Base-by-base conservation (phyloP, 805 yeast genomes). In the Brettanomyces nanus region DNA sequence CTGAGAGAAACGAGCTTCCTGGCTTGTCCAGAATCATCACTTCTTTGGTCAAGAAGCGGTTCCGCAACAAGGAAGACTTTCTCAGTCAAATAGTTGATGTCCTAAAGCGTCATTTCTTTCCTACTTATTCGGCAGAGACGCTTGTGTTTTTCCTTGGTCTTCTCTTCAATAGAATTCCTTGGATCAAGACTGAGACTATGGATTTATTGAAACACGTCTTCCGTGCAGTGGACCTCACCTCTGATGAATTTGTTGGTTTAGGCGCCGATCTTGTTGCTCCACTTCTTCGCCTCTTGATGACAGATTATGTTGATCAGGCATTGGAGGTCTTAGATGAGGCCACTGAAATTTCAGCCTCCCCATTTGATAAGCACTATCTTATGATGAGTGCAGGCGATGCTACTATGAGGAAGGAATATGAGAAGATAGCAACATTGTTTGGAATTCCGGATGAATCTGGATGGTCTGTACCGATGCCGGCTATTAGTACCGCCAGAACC, bases 181-280 rank as follows among this genome's bases (percentile, higher is more conserved):
- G 95, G 95, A 77, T 94, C 2, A 82, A 85, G 46, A 52, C 70
- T 9, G 95, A 90, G 56, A 75, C 92, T 0, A 69, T 94, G 75
- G 80, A 76, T 36, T 59, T 87, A 2, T 67, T 92, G 45, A 80
- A 81, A 49, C 73, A 77, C 34, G 57, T 92, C 6, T 71, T 94
- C 44, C 89, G 95, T 1, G 66, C 74, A 42, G 79, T 87, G 13
- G 89, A 92, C 51, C 63, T 89, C 37, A 77, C 75, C 32, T 64
- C 80, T 27, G 85, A 81, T 15, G 95, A 82, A 49, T 87, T 87
- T 53, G 69, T 74, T 21, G 94, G 95, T 2, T 80, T 86, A 28
- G 98, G 98, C 4, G 97, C 98, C 0, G 98, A 92, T 53, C 64
- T 92, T 37, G 85, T 92, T 5, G 82, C 95, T 1, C 98, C 99